phyloP scores from a whole-genome alignment of 176 grass and related monocot genomes.

The Eleusine indica region DNA sequence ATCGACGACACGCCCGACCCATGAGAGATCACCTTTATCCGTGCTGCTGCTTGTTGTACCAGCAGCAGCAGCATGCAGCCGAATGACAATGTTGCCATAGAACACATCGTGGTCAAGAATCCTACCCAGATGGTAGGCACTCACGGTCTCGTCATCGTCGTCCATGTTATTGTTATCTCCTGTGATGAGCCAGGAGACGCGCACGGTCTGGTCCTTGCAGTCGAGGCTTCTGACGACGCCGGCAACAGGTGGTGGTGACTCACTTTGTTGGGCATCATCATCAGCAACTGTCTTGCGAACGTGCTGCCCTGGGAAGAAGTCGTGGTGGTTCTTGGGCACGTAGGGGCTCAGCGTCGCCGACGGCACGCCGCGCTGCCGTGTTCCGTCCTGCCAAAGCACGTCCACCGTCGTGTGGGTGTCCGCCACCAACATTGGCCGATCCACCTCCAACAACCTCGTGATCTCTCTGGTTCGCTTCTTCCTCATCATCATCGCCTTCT shows the following conservation, averaged over 20 bases:
- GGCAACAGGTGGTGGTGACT: no score
- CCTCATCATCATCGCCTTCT: no score
- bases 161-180: no score
- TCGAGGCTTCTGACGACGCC: conserved; percentile 1
- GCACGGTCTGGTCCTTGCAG: not conserved
- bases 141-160: not conserved
- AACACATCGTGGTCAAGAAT: not conserved
- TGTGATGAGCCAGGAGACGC: not conserved
- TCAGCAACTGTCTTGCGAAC: not conserved
- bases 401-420: not conserved
- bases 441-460: not conserved
- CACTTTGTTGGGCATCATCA: no score
- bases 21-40: not conserved
- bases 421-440: not conserved
- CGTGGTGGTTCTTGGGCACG: not conserved
- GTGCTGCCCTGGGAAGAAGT: conserved; percentile 7
- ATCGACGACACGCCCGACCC: not conserved
- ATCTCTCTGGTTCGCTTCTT: no score
- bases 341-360: not conserved
- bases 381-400: conserved; percentile 17
- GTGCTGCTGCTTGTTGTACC: no score
- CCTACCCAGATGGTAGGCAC: not conserved
- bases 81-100: not conserved
- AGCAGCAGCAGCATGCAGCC: no score
- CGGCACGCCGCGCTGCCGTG: conserved; percentile 3